Evolutionary conservation across 2,329 filamentous ascomycete genomes (phyloP).

Genomic region (Hansfordia pulvinata): DNA sequence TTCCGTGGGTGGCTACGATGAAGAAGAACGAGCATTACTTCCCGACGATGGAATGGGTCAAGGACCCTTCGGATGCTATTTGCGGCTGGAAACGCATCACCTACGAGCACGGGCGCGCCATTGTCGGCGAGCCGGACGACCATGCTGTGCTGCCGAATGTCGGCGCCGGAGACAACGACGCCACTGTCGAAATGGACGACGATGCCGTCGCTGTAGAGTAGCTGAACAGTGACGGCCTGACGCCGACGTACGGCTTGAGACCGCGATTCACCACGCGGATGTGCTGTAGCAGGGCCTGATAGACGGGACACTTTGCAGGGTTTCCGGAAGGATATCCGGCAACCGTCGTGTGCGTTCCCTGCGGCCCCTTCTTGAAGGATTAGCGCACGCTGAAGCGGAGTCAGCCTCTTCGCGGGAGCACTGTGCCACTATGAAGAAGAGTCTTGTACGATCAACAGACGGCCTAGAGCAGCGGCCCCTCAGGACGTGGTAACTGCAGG

Average conservation of each 20-base stretch:
- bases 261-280: background rate
- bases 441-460: too few species aligned
- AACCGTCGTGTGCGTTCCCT: constrained; percentile 1
- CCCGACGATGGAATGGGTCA: constrained; percentile 57
- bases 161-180: constrained; percentile 22
- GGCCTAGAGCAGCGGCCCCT: too few species aligned
- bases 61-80: constrained; percentile 41
- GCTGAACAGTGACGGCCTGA: background rate
- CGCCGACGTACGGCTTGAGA: background rate
- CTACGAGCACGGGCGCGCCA: constrained; percentile 40
- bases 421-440: too few species aligned
- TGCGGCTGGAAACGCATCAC: constrained; percentile 51
- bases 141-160: constrained; percentile 22
- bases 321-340: too few species aligned
- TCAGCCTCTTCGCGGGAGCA: too few species aligned
- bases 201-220: constrained; percentile 7
- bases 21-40: constrained; percentile 99
- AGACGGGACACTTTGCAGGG: too few species aligned
- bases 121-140: constrained; percentile 40
- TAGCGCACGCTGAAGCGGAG: too few species aligned
- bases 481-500: too few species aligned
- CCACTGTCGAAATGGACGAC: constrained; percentile 25
- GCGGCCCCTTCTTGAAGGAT: too few species aligned
- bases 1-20: constrained; percentile 99
- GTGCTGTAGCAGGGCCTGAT: too few species aligned